These are phyloP conservation scores for Gastrolobium villosum DNA, from an alignment of 306 rosid genomes.

Conservation along the genomic window DNA sequence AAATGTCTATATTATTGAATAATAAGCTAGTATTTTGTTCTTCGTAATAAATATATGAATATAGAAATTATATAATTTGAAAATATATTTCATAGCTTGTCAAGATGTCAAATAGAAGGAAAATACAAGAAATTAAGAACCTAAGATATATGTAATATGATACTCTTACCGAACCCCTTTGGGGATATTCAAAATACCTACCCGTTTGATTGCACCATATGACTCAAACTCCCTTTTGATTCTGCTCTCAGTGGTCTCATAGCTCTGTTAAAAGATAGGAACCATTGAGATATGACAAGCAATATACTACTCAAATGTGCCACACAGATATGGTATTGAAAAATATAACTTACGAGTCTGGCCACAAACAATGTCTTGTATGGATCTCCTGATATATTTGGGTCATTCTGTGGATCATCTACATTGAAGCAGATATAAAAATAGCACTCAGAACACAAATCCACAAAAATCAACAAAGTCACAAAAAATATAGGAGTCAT, in stretches of 20 bases:
- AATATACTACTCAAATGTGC: slow-evolving; percentile 18
- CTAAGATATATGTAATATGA: slow-evolving; percentile 51
- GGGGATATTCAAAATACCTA: slow-evolving; percentile 88
- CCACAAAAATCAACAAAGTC: neutral
- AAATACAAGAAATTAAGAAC: slow-evolving; percentile 7
- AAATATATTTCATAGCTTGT: slow-evolving; percentile 15
- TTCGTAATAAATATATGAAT: neutral
- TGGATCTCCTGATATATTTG: slow-evolving; percentile 92
- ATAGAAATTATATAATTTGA: slow-evolving; percentile 21
- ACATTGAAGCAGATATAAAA: slow-evolving; percentile 48
- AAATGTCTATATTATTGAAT: neutral
- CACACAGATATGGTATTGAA: neutral
- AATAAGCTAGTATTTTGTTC: neutral
- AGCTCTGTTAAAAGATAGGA: slow-evolving; percentile 73
- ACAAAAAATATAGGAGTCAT: slow-evolving; percentile 39
- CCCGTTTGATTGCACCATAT: slow-evolving; percentile 99
- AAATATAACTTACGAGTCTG: slow-evolving; percentile 75
- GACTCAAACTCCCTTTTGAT: slow-evolving; percentile 98
- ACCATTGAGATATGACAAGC: slow-evolving; percentile 34
- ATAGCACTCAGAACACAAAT: slow-evolving; percentile 35
- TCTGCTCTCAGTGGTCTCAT: slow-evolving; percentile 96
- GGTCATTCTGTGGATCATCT: slow-evolving; percentile 89
- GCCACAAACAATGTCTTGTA: slow-evolving; percentile 97
- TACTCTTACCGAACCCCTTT: slow-evolving; percentile 92
- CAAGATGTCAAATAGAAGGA: slow-evolving; percentile 25